Evolutionary conservation across 352 stramenopile genomes (phyloP), one percentile per base, ranked within the genome.

Genomic region (Pythium aristosporum): DNA sequence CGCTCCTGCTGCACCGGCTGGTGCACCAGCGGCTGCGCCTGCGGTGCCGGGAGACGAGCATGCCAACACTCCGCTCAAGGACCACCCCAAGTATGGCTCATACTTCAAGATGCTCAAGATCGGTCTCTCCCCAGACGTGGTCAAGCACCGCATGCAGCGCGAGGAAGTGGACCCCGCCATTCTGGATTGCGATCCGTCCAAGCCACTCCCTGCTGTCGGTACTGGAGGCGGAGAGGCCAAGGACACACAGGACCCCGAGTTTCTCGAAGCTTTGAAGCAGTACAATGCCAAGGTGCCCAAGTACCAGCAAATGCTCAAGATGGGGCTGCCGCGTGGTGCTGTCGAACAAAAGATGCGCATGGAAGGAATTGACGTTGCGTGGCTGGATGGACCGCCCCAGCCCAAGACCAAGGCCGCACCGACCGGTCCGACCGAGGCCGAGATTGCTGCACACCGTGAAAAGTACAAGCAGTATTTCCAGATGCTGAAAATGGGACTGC

Each of bases 31-130:
- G 30, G 20, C 43, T 2, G 36, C 50, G 18, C 11, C 58, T 41
- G 42, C 23, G 53, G 63, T 51, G 23, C 34, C 32, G 1, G 41
- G 37, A 5, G 49, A 65, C 11, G 73, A 77, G 43, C 59, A 83
- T 20, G 56, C 46, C 2, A 50, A 70, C 23, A 79, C 71, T 0
- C 74, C 74, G 6, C 25, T 89, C 28, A 91, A 88, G 57, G 75
- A 91, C 18, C 73, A 92, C 49, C 87, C 85, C 7, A 76, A 77
- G 57, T 93, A 85, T 56, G 52, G 65, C 49, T 78, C 89, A 53
- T 95, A 90, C 67, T 94, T 95, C 60, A 91, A 79, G 61, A 91
- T 95, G 79, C 68, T 94, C 15, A 89, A 85, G 65, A 84, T 95
- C 18, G 87, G 87, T 0, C 75, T 88, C 3, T 76, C 85, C 11